Evolutionary conservation across 176 grass and related monocot species (phyloP).

Genomic region (Dendrocalamus sinicus): DNA sequence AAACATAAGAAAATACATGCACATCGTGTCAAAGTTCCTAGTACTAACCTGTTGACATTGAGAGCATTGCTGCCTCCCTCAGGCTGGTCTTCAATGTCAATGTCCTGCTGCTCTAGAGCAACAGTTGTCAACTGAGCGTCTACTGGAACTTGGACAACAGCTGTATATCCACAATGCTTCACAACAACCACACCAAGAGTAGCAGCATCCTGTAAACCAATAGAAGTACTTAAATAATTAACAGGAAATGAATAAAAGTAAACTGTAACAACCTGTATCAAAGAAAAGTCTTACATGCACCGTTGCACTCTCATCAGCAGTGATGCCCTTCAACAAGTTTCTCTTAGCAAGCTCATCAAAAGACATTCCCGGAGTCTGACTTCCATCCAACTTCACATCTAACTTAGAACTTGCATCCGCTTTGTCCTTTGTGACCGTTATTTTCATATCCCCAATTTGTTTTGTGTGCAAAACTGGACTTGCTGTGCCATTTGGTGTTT

Average conservation of each 20-base stretch:
- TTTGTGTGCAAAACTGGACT: conserved; percentile 55
- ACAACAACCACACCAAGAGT: conserved; percentile 92
- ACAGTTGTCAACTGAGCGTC: conserved; percentile 50
- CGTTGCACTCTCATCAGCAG: conserved; percentile 95
- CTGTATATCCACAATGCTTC: conserved; percentile 93
- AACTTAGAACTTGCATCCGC: conserved; percentile 74
- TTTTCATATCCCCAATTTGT: conserved; percentile 85
- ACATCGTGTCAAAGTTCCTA: conserved; percentile 22
- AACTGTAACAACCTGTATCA: background rate
- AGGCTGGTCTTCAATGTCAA: conserved; percentile 88
- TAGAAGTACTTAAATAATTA: conserved; percentile 40
- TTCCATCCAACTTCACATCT: conserved; percentile 89
- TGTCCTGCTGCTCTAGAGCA: conserved; percentile 57
- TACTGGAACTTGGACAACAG: conserved; percentile 86
- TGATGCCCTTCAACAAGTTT: conserved; percentile 96
- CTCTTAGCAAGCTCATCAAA: conserved; percentile 69
- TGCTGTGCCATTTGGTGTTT: conserved; percentile 49
- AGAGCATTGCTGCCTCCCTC: conserved; percentile 90
- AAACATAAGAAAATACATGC: conserved; percentile 24
- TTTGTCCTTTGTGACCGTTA: conserved; percentile 75
- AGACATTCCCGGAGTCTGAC: conserved; percentile 68
- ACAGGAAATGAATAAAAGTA: conserved; percentile 25
- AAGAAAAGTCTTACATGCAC: conserved; percentile 71
- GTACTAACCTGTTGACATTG: conserved; percentile 86
- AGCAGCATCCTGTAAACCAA: conserved; percentile 74